Evolutionary conservation across 768 basidiomycete genomes (phyloP).

Genomic region (Trametes coccinea): DNA sequence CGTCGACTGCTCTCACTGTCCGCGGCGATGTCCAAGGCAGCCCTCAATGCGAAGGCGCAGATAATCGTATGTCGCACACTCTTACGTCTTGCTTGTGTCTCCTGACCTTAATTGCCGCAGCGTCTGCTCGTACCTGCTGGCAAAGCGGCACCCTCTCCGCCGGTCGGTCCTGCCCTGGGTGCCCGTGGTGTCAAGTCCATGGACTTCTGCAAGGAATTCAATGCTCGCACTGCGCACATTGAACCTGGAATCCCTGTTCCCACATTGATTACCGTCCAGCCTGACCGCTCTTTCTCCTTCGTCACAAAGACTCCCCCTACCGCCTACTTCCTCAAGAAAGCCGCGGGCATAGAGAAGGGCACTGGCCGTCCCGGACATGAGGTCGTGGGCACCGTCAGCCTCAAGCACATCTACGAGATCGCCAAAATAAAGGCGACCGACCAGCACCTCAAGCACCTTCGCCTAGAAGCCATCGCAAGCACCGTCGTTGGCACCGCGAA

Average conservation of each 20-base stretch:
- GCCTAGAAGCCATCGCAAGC: constrained; percentile 84
- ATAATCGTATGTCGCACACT: constrained; percentile 59
- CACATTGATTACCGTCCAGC: constrained; percentile 89
- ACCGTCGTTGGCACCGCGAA: constrained; percentile 87
- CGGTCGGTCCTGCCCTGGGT: constrained; percentile 95
- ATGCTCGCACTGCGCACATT: constrained; percentile 91
- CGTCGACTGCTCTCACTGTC: constrained; percentile 12
- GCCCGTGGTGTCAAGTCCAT: constrained; percentile 98
- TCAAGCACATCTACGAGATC: constrained; percentile 99
- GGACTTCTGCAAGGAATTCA: constrained; percentile 99
- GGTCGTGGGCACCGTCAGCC: constrained; percentile 74
- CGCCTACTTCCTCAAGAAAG: constrained; percentile 87
- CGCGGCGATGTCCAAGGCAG: constrained; percentile 65
- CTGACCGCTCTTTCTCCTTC: constrained; percentile 95
- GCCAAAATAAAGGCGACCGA: constrained; percentile 95
- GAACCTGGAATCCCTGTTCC: constrained; percentile 85
- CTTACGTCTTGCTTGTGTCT: neutral
- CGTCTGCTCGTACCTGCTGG: constrained; percentile 88
- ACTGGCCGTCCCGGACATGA: constrained; percentile 81
- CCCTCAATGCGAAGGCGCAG: constrained; percentile 61
- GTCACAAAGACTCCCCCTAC: constrained; percentile 89
- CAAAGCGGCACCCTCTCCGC: constrained; percentile 94
- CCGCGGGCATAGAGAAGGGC: constrained; percentile 88
- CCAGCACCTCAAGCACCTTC: constrained; percentile 83
- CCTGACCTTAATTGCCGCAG: constrained; percentile 38